phyloP scores from a whole-genome alignment of 225 moss, liverwort and hornwort species.

The Marchantia paleacea region DNA sequence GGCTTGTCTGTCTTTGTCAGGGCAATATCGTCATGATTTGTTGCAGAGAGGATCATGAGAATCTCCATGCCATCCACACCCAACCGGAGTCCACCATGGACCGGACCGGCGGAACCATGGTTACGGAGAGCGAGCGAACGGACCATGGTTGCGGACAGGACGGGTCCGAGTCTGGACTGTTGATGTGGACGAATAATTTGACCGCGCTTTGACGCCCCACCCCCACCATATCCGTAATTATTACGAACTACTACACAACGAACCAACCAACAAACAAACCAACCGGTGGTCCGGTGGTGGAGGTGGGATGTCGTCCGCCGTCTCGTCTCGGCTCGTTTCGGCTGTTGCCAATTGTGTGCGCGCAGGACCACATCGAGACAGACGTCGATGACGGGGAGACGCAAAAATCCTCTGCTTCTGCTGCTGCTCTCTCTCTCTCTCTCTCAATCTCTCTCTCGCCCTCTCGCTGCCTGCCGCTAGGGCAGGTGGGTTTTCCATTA shows the following conservation, averaged over 20 bases:
- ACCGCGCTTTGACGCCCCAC: neutral
- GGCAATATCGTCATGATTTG: constrained; percentile 1
- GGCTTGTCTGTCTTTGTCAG: neutral
- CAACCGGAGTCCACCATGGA: neutral
- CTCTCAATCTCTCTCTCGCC: too few species aligned
- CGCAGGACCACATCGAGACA: neutral
- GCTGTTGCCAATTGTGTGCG: neutral
- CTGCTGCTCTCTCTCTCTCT: neutral
- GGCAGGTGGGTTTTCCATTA: neutral
- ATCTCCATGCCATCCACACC: neutral
- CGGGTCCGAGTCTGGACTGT: neutral
- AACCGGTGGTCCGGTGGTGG: neutral
- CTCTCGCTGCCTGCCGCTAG: neutral
- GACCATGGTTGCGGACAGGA: neutral
- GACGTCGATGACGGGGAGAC: neutral
- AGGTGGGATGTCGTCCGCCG: neutral
- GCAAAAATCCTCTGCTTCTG: neutral
- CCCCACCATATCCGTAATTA: neutral
- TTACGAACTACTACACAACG: constrained; percentile 6
- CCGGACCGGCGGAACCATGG: neutral
- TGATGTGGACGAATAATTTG: constrained; percentile 14
- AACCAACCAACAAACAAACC: neutral
- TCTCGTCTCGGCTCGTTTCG: neutral
- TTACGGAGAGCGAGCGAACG: neutral
- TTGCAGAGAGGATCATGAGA: neutral